Conservation (phyloP, 2,329 filamentous ascomycete genomes). For the Magnaporthales sp. region DNA sequence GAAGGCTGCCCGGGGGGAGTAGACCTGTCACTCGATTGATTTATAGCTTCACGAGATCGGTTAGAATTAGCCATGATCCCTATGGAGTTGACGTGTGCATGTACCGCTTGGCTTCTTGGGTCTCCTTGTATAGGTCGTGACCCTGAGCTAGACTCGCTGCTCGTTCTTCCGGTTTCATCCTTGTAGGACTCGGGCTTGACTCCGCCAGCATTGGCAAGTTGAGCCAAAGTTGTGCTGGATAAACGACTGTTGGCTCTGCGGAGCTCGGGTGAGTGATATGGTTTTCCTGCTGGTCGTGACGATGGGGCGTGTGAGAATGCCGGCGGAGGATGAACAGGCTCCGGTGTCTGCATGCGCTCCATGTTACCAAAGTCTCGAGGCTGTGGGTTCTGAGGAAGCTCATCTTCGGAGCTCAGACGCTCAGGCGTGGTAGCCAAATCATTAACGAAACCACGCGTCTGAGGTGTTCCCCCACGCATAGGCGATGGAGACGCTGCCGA, state of each 20-base stretch:
- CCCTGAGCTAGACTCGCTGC: constrained; percentile 20
- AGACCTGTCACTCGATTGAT: background rate
- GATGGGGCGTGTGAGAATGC: constrained; percentile 70
- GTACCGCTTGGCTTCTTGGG: constrained; percentile 38
- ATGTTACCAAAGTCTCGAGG: constrained; percentile 45
- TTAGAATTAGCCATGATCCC: constrained; percentile 46
- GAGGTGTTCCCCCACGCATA: constrained; percentile 23
- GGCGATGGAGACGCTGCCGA: constrained; percentile 4
- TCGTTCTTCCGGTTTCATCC: constrained; percentile 20
- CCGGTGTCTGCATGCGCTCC: constrained; percentile 53
- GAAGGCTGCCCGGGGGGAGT: background rate
- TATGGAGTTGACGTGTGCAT: constrained; percentile 34
- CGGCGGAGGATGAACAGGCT: constrained; percentile 71
- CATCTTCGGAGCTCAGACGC: constrained; percentile 49
- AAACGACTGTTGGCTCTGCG: constrained; percentile 76
- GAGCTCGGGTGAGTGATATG: constrained; percentile 68
- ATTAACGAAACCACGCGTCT: constrained; percentile 27
- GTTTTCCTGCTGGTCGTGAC: constrained; percentile 58
- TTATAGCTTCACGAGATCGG: constrained; percentile 28
- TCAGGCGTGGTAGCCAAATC: constrained; percentile 41
- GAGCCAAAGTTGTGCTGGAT: constrained; percentile 70
- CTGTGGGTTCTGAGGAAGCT: constrained; percentile 27
- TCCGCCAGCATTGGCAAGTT: constrained; percentile 64
- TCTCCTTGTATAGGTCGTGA: constrained; percentile 16
- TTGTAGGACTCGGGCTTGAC: constrained; percentile 24